phyloP scores from a whole-genome alignment of 305 asterid species.

The Fraxinus greggii region DNA sequence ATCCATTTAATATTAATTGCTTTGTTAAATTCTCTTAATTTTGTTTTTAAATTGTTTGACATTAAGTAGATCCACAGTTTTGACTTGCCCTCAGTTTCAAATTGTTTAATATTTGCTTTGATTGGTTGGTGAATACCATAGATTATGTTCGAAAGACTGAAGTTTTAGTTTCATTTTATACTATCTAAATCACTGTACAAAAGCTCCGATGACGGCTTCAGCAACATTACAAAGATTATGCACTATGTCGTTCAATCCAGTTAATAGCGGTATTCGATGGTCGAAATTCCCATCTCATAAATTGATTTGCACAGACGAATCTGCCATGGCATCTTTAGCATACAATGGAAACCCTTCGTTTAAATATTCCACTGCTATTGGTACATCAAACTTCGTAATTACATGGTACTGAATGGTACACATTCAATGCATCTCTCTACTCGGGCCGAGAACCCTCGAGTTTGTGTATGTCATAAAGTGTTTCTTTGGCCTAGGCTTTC shows the following conservation, averaged over 20 bases:
- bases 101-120: background rate
- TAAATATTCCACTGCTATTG: background rate
- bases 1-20: background rate
- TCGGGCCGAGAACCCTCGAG: constrained; percentile 33
- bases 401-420: background rate
- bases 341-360: background rate
- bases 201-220: constrained; percentile 35
- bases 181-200: constrained; percentile 22
- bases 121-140: background rate
- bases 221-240: constrained; percentile 40
- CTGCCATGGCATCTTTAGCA: background rate
- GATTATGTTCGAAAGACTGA: background rate
- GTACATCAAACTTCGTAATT: background rate
- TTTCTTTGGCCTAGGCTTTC: constrained; percentile 22
- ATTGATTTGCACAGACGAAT: constrained; percentile 33
- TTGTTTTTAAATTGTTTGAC: background rate
- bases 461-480: constrained; percentile 23
- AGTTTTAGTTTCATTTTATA: background rate
- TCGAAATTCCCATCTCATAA: constrained; percentile 38
- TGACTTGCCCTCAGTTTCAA: background rate
- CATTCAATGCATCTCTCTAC: constrained; percentile 15
- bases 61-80: background rate
- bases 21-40: background rate
- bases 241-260: constrained; percentile 29
- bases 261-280: constrained; percentile 29